Evolutionary conservation across 352 stramenopile species (phyloP).

Genomic region (Ochromonadaceae sp.): DNA sequence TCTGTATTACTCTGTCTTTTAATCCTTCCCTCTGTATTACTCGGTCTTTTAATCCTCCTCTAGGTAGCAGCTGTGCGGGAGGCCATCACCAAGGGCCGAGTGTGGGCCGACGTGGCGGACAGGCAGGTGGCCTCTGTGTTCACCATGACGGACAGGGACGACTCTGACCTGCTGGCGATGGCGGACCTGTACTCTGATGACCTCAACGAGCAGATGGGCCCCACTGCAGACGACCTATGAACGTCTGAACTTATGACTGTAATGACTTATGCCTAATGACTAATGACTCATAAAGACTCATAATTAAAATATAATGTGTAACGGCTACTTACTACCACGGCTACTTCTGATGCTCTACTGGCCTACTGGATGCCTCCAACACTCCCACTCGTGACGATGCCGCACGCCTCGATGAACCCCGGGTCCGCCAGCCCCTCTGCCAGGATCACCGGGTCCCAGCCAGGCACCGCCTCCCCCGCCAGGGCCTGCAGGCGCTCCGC

Average conservation of each 20-base stretch:
- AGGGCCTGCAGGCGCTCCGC: slow-evolving; percentile 27
- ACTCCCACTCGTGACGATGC: slow-evolving; percentile 10
- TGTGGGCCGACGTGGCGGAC: background rate
- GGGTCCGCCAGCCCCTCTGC: slow-evolving; percentile 27
- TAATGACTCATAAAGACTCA: too few relatives aligned
- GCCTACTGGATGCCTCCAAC: too few relatives aligned
- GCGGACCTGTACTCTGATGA: slow-evolving; percentile 10
- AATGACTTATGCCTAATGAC: too few relatives aligned
- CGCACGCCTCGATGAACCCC: slow-evolving; percentile 31
- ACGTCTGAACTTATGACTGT: too few relatives aligned
- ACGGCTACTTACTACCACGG: too few relatives aligned
- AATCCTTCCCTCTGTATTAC: too few relatives aligned
- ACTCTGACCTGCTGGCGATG: background rate
- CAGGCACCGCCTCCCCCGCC: slow-evolving; percentile 24
- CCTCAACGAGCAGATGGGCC: too few relatives aligned
- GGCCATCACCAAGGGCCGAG: background rate
- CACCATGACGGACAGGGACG: slow-evolving; percentile 10
- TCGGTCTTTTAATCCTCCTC: too few relatives aligned
- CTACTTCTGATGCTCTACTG: too few relatives aligned
- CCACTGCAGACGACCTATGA: too few relatives aligned
- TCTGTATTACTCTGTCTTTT: too few relatives aligned
- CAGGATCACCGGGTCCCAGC: slow-evolving; percentile 32
- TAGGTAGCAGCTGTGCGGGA: background rate
- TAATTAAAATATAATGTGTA: too few relatives aligned
- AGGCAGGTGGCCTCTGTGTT: background rate